A percentile compares a stretch with the other conserved stretches of the same genome.
These are phyloP conservation scores for Rostrohypoxylon terebratum DNA, from an alignment of 495 filamentous ascomycete species.

Conservation along the genomic window DNA sequence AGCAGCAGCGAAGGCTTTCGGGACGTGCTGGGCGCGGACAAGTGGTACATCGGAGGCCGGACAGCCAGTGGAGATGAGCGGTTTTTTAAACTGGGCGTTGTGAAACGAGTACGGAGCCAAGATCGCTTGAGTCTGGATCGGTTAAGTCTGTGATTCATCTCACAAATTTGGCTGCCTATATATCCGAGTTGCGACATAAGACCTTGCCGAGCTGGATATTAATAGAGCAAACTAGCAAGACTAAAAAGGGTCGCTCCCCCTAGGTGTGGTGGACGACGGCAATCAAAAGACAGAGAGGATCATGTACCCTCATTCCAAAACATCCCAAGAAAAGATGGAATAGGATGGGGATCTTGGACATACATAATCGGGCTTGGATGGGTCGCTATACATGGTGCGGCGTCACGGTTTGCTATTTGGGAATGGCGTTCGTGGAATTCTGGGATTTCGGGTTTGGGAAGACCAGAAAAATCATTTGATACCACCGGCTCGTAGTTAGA, in stretches of 20 bases:
- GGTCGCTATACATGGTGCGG: slow-evolving; percentile 28
- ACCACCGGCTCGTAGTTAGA: background rate
- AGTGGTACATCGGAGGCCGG: slow-evolving; percentile 88
- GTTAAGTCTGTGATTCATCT: slow-evolving; percentile 62
- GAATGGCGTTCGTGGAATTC: slow-evolving; percentile 27
- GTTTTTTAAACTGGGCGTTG: slow-evolving; percentile 78
- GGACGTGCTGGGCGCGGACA: slow-evolving; percentile 78
- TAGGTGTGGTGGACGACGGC: background rate
- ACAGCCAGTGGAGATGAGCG: slow-evolving; percentile 88
- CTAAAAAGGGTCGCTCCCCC: background rate
- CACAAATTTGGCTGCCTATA: background rate
- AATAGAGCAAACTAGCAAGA: background rate
- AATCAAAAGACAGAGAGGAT: background rate
- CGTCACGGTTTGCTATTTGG: slow-evolving; percentile 28
- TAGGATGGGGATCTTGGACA: slow-evolving; percentile 7
- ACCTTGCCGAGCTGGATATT: background rate
- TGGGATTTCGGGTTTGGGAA: slow-evolving; percentile 16
- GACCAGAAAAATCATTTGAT: slow-evolving; percentile 8
- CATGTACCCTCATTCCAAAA: background rate
- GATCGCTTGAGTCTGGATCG: slow-evolving; percentile 68
- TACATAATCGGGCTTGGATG: slow-evolving; percentile 12
- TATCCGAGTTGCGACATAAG: background rate
- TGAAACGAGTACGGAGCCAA: slow-evolving; percentile 65
- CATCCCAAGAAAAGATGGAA: background rate
- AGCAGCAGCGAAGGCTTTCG: slow-evolving; percentile 82